Base-by-base conservation (phyloP, 1,284 basidiomycete species). In the Coniophora puteana region DNA sequence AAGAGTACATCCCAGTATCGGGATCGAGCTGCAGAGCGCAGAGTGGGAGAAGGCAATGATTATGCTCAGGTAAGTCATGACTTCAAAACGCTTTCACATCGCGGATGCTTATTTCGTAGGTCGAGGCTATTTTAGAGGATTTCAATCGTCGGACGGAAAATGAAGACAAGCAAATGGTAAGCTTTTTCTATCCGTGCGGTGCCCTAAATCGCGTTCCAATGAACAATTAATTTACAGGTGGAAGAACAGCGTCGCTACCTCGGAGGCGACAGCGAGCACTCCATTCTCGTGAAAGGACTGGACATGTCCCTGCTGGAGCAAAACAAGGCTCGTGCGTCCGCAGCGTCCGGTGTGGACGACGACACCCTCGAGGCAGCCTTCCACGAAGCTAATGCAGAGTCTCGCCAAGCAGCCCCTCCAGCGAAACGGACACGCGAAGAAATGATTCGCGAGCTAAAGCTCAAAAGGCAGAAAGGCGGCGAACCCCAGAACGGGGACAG, bases 221-320 rank as follows among this genome's bases (percentile, higher is more conserved):
- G 38, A 31, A 35, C 14, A 48, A 20, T 26, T 13, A 16, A 20
- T 24, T 29, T 43, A n/a, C 43, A 89, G 81, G 66, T 93, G 13
- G 88, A 91, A 40, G 74, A 81, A 43, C 79, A 90, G 57, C 76
- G 91, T 32, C 72, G 72, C 33, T 92, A 90, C 59, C 76, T 94
- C 2, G 92, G 92, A n/a, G 91, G 91, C 25, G 91, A 95, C 60
- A 78, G 80, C 30, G 77, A 83, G 40, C 89, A 94, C 59, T 83
- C 87, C 3, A 78, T 93, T 34, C 77, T 93, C 4, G 89, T 93
- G 29, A 94, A 92, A 53, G 89, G 93, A n/a, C 79, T 96, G 24
- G 93, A 96, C 57, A 78, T 84, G 57, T 83, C 89, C 0, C 74
- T 95, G 4, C 69, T 96, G 7, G 88, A 92, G 52, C 85, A 90